phyloP scores from a whole-genome alignment of 2,329 filamentous ascomycete species.

The Penicillium aurantiogriseum region DNA sequence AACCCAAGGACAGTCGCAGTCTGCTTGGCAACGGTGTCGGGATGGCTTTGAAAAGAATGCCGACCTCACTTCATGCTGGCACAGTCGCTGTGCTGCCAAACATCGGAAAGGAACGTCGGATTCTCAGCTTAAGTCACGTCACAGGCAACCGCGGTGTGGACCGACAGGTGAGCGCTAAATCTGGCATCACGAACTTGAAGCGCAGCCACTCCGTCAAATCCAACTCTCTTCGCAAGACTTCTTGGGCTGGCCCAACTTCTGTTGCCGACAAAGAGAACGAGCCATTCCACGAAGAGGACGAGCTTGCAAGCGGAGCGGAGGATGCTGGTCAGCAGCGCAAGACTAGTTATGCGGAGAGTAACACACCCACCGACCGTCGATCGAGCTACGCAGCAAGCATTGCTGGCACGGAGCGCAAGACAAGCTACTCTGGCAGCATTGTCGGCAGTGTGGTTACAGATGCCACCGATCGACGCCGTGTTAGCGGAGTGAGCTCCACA shows the following conservation, averaged over 20 bases:
- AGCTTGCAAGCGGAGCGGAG: constrained; percentile 45
- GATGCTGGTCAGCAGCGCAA: constrained; percentile 51
- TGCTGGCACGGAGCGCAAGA: constrained; percentile 13
- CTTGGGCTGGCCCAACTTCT: constrained; percentile 60
- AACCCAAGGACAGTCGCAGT: constrained; percentile 35
- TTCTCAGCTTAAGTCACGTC: constrained; percentile 88
- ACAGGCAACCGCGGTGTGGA: constrained; percentile 61
- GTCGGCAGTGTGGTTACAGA: constrained; percentile 42
- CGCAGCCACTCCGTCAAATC: constrained; percentile 76
- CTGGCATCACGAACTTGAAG: constrained; percentile 60
- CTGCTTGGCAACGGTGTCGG: constrained; percentile 45
- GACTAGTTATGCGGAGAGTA: constrained; percentile 43
- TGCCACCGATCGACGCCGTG: constrained; percentile 39
- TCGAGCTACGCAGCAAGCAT: constrained; percentile 30
- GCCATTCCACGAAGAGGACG: constrained; percentile 62
- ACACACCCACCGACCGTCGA: constrained; percentile 11
- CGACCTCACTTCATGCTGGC: constrained; percentile 41
- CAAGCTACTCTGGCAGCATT: constrained; percentile 40
- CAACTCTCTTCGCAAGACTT: constrained; percentile 63
- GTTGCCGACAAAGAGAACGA: constrained; percentile 61
- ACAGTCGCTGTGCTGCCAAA: constrained; percentile 47
- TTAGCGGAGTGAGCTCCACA: constrained; percentile 44
- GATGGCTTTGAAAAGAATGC: constrained; percentile 51
- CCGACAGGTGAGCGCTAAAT: constrained; percentile 35
- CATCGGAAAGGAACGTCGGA: constrained; percentile 66